These are phyloP conservation scores for Russula dissimulans DNA, from an alignment of 768 basidiomycete species.

Conservation along the genomic window DNA sequence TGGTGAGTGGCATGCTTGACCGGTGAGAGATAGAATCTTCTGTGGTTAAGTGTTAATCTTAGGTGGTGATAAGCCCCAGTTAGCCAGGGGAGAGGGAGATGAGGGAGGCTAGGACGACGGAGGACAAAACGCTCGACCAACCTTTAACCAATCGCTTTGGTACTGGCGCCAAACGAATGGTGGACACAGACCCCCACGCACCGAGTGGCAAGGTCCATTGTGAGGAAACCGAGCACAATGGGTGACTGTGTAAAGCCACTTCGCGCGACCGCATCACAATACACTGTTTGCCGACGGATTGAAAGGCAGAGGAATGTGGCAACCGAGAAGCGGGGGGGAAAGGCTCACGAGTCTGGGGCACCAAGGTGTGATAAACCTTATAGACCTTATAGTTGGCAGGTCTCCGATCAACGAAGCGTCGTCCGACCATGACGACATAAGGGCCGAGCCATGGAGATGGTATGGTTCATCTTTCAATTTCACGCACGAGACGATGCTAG, in stretches of 20 bases:
- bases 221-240: background rate
- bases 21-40: background rate
- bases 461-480: background rate
- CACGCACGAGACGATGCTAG: background rate
- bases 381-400: background rate
- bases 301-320: conserved; percentile 4
- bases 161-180: background rate
- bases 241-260: background rate
- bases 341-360: background rate
- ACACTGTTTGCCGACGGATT: background rate
- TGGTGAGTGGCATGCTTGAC: background rate
- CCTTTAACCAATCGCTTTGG: background rate
- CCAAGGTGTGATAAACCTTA: too few species aligned
- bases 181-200: background rate
- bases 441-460: background rate
- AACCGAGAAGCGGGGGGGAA: background rate
- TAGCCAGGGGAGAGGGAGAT: background rate
- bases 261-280: background rate
- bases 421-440: background rate
- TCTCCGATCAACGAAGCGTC: background rate
- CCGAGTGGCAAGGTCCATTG: background rate
- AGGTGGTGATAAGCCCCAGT: background rate
- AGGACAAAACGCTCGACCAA: background rate
- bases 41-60: background rate
- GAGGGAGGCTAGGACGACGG: background rate